Percentiles rank a stretch among this genome's conserved stretches.
Conservation (phyloP, 345 rosid species). For the Salix viminalis region DNA sequence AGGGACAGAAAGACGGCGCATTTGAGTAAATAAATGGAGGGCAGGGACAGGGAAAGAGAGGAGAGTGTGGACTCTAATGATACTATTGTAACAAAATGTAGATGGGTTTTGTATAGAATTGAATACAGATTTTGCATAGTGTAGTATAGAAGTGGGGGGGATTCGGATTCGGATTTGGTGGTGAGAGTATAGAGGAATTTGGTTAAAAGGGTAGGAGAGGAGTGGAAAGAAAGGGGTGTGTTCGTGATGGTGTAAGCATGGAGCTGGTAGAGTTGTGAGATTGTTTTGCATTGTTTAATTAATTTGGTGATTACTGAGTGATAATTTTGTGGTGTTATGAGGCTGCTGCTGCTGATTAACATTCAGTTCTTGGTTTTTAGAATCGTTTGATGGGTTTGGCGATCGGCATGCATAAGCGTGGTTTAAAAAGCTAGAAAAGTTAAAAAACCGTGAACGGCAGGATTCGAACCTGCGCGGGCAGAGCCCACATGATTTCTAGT, state of each 20-base stretch:
- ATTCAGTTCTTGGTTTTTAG: not conserved
- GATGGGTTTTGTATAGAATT: constrained; percentile 42
- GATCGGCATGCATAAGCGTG: too few relatives aligned
- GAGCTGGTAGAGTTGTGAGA: constrained; percentile 36
- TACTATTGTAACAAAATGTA: constrained; percentile 49
- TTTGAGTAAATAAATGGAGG: constrained; percentile 44
- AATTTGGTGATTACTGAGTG: not conserved
- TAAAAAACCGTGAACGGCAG: constrained; percentile 33
- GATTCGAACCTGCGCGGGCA: constrained; percentile 93
- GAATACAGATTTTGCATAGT: constrained; percentile 44
- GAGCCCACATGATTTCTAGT: constrained; percentile 95
- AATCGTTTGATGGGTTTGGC: too few relatives aligned
- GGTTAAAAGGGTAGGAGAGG: constrained; percentile 19
- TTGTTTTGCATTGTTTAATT: constrained; percentile 26
- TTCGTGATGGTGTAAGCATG: constrained; percentile 37
- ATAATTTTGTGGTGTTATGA: not conserved
- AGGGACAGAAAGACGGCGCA: constrained; percentile 49
- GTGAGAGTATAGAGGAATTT: constrained; percentile 43
- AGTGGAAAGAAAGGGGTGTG: constrained; percentile 16
- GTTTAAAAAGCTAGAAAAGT: too few relatives aligned
- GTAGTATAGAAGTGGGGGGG: constrained; percentile 13
- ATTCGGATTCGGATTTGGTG: constrained; percentile 7
- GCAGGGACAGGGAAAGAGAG: constrained; percentile 49
- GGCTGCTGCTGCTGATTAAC: not conserved
- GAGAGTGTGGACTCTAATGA: constrained; percentile 49